Percentiles rank a stretch among this genome's conserved stretches.
Evolutionary conservation across 495 filamentous ascomycete genomes (phyloP).

Genomic region (Talaromyces wortmannii): DNA sequence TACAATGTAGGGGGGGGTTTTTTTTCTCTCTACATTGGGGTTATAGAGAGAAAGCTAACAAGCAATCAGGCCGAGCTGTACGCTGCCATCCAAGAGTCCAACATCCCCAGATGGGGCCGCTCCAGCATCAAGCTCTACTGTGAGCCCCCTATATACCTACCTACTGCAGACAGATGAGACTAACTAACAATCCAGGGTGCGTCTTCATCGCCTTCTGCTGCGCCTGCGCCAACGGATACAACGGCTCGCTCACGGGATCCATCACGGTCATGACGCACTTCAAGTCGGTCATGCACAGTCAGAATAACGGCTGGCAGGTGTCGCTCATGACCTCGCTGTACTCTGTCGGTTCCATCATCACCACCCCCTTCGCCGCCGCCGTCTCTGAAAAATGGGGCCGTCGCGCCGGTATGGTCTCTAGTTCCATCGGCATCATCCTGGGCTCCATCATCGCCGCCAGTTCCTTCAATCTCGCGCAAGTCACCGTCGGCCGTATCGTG

Average conservation of each 20-base stretch:
- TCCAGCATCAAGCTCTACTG: slow-evolving; percentile 48
- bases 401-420: slow-evolving; percentile 60
- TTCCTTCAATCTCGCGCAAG: slow-evolving; percentile 39
- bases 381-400: slow-evolving; percentile 46
- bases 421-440: slow-evolving; percentile 53
- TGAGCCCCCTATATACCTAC: slow-evolving; percentile 13
- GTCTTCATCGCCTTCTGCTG: slow-evolving; percentile 30
- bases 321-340: slow-evolving; percentile 37
- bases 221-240: slow-evolving; percentile 51
- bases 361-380: slow-evolving; percentile 29
- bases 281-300: slow-evolving; percentile 47
- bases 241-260: slow-evolving; percentile 48
- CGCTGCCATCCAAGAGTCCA: slow-evolving; percentile 48
- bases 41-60: too few species aligned
- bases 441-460: slow-evolving; percentile 49
- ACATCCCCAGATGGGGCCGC: slow-evolving; percentile 48
- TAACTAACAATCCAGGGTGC: slow-evolving; percentile 8
- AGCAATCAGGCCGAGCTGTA: slow-evolving; percentile 56
- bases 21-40: too few species aligned
- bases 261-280: slow-evolving; percentile 38
- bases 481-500: slow-evolving; percentile 69
- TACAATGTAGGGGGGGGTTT: too few species aligned
- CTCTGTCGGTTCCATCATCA: slow-evolving; percentile 46
- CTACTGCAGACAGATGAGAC: not conserved
- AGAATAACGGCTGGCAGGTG: too few species aligned